Evolutionary conservation across 225 moss, liverwort and hornwort genomes (phyloP), one percentile per base, ranked within the genome.

Genomic region (Bryoerythrophyllum caledonicum): DNA sequence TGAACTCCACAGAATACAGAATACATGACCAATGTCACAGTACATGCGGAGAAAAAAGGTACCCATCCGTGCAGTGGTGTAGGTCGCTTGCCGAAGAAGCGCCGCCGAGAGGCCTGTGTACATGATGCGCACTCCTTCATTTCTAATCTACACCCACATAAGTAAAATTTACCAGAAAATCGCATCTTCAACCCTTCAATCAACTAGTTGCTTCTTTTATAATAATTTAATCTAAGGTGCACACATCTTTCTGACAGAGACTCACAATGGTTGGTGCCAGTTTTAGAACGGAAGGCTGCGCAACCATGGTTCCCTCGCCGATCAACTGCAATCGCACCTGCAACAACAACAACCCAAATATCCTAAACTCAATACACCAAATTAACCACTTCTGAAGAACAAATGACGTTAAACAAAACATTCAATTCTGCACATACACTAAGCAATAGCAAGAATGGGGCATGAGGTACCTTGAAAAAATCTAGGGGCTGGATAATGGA

Each of bases 31-130:
- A 28, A 65, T 26, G 21, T 55, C 40, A 20, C 20, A 65, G 40
- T 41, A 26, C 40, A 64, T 53, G 12, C 12, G 19, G 25, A 38
- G 40, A 40, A 70, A 38, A 70, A 9, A 23, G 44, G 34, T 84
- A 84, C 87, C 87, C 87, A 87, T 81, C 35, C 84, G 81, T 46
- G 87, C 87, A 67, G 87, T 87, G 48, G 87, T 87, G 67, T 87
- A 87, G 1, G 87, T 87, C 38, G 87, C 87, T 25, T 87, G 87
- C 49, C 87, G 82, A 65, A 87, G 81, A 38, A 87, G 82, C 44
- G 84, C 87, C 57, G 87, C 87, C 26, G 87, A 82, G 46, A 87
- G 87, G 73, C 87, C 87, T 65, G 79, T 84, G 67, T 87, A 87
- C 79, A 87, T 78, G 77, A 86, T 72, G 49, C 74, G 66, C 46